phyloP scores from a whole-genome alignment of 345 rosid species.

The Kandelia obovata region DNA sequence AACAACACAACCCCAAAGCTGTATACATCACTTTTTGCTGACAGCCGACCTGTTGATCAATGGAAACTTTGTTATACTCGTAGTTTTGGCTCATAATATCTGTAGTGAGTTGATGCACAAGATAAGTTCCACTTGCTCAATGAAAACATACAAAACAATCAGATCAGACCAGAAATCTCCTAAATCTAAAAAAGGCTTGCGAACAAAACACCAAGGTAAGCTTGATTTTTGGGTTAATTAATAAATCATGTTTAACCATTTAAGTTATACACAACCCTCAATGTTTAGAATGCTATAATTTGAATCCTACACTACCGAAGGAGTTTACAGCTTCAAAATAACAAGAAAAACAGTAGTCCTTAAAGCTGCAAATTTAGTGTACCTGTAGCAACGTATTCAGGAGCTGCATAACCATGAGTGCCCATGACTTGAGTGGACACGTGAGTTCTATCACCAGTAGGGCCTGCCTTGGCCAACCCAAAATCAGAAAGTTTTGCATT shows the following conservation, averaged over 20 bases:
- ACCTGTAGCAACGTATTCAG: slow-evolving; percentile 69
- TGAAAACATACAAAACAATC: background rate
- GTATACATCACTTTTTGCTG: slow-evolving; percentile 97
- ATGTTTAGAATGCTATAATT: background rate
- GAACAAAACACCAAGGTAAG: background rate
- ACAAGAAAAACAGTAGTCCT: background rate
- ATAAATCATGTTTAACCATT: background rate
- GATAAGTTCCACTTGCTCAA: background rate
- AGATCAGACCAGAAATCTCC: background rate
- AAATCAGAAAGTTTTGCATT: slow-evolving; percentile 64
- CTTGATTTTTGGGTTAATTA: background rate
- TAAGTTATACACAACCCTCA: background rate
- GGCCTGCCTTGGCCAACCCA: slow-evolving; percentile 66
- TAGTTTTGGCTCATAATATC: background rate
- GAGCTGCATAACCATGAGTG: slow-evolving; percentile 60
- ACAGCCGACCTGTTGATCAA: slow-evolving; percentile 68
- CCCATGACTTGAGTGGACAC: slow-evolving; percentile 58
- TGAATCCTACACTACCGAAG: background rate
- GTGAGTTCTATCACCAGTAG: slow-evolving; percentile 48
- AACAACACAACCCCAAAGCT: slow-evolving; percentile 95
- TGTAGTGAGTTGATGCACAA: background rate
- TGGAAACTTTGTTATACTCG: slow-evolving; percentile 16
- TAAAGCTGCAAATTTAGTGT: background rate
- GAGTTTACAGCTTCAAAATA: background rate
- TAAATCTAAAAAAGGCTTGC: background rate